Conservation (phyloP, 257 asterid species). For the Datura wrightii region DNA sequence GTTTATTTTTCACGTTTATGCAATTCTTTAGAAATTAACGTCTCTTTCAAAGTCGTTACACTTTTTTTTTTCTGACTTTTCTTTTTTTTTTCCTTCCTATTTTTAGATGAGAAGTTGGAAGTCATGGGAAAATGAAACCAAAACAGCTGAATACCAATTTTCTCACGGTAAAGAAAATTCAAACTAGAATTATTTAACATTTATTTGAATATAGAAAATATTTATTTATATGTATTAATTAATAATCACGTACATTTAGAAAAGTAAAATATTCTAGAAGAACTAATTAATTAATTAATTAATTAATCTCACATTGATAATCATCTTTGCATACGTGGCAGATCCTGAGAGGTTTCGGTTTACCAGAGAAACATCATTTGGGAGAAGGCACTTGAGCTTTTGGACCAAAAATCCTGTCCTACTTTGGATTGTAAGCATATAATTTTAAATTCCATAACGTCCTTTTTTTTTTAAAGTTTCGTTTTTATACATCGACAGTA, state of each 20-base stretch:
- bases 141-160: conserved; percentile 73
- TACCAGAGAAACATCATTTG: conserved; percentile 91
- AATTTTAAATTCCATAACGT: neutral
- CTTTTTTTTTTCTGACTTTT: neutral
- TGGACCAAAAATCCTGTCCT: conserved; percentile 84
- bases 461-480: neutral
- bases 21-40: neutral
- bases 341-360: conserved; percentile 96
- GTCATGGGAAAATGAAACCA: conserved; percentile 83
- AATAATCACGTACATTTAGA: neutral
- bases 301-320: too few relatives aligned
- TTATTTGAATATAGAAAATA: neutral
- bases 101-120: conserved; percentile 87
- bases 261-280: conserved; percentile 8
- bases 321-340: conserved; percentile 32
- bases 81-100: neutral
- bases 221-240: neutral
- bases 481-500: neutral
- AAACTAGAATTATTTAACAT: neutral
- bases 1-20: too few relatives aligned
- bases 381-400: conserved; percentile 87
- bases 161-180: conserved; percentile 61
- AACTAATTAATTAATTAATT: neutral
- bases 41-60: neutral
- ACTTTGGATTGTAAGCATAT: conserved; percentile 81